Evolutionary conservation across 2,329 filamentous ascomycete genomes (phyloP).

Genomic region (Colletotrichum caudatum): DNA sequence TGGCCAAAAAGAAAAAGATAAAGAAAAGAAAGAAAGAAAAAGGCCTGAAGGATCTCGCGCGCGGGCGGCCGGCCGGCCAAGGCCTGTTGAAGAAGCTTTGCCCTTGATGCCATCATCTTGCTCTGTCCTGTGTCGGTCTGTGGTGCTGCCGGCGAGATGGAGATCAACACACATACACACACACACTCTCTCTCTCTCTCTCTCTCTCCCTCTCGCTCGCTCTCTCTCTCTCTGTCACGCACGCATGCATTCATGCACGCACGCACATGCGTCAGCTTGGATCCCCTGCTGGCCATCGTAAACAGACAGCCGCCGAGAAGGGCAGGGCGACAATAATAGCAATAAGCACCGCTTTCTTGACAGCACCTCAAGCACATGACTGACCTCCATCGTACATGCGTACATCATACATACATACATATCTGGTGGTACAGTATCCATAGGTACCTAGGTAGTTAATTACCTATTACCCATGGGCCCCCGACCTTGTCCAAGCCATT

Average conservation of each 20-base stretch:
- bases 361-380: not conserved
- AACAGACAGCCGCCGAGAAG: not conserved
- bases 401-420: too few species aligned
- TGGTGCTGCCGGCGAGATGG: not conserved
- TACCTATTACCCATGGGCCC: constrained; percentile 19
- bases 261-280: constrained; percentile 12
- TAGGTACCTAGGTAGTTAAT: too few species aligned
- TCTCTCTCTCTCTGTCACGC: too few species aligned
- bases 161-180: constrained; percentile 3
- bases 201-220: too few species aligned
- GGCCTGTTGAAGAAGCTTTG: not conserved
- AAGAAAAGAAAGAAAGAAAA: too few species aligned
- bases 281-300: not conserved
- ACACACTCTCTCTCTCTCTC: not conserved
- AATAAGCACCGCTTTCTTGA: not conserved
- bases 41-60: not conserved
- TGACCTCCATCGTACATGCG: too few species aligned
- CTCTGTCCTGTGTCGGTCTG: too few species aligned
- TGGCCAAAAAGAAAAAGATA: not conserved
- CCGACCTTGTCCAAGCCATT: constrained; percentile 16
- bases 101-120: not conserved
- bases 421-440: too few species aligned
- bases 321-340: not conserved
- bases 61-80: not conserved
- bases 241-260: not conserved